These are phyloP conservation scores for Sarcodon aspratus DNA, from an alignment of 768 basidiomycete species.

Conservation along the genomic window DNA sequence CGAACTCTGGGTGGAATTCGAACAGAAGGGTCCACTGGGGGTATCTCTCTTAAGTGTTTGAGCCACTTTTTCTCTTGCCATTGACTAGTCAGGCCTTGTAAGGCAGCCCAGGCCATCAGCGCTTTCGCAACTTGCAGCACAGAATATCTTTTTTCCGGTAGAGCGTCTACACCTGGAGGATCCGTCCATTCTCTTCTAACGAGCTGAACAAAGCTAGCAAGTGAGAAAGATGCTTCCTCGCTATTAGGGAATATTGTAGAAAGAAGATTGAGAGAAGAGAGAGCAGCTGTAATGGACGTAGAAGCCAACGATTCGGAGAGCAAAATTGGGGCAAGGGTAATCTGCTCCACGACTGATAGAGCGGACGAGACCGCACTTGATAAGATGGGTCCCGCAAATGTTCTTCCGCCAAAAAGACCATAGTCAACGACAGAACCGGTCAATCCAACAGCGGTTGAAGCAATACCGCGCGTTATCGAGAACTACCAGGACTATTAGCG, in stretches of 20 bases:
- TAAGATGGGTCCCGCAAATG: conserved; percentile 46
- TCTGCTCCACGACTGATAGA: conserved; percentile 54
- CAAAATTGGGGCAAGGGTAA: conserved; percentile 65
- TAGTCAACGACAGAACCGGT: conserved; percentile 53
- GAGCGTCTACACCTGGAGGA: conserved; percentile 34
- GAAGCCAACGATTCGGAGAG: conserved; percentile 69
- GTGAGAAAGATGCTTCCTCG: conserved; percentile 72
- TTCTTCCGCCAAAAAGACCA: conserved; percentile 50
- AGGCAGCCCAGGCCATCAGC: conserved; percentile 67
- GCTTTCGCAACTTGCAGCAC: conserved; percentile 58
- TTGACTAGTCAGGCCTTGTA: conserved; percentile 74
- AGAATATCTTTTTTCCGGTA: conserved; percentile 51
- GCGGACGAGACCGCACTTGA: conserved; percentile 48
- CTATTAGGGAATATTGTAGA: conserved; percentile 63
- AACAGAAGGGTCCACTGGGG: conserved; percentile 19
- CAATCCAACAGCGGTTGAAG: conserved; percentile 43
- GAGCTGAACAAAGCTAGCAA: conserved; percentile 68
- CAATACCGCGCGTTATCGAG: conserved; percentile 50
- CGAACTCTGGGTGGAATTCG: background rate
- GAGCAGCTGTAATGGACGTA: conserved; percentile 62
- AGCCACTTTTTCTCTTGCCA: conserved; percentile 72
- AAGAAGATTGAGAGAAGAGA: conserved; percentile 65
- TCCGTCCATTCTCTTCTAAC: conserved; percentile 71
- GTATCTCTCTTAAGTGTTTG: conserved; percentile 51
- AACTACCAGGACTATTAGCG: conserved; percentile 33